These are phyloP conservation scores for Geotrichum klebahnii DNA, from an alignment of 1,139 yeast species.

Conservation along the genomic window DNA sequence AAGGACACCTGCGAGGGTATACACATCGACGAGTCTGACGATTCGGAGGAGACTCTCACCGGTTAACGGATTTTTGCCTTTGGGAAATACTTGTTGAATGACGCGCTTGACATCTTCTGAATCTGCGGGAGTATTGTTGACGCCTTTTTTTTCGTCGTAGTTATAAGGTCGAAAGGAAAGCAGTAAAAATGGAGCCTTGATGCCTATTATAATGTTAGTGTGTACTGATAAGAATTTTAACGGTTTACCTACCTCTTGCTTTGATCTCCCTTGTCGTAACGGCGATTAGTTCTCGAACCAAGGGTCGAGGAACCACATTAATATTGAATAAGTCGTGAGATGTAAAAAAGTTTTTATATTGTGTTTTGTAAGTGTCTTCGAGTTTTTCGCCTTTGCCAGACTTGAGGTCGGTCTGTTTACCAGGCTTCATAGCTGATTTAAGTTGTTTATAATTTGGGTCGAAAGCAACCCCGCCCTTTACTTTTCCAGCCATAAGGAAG, in stretches of 20 bases:
- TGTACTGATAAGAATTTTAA: background rate
- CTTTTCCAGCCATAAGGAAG: constrained; percentile 6
- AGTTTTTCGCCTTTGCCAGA: constrained; percentile 1
- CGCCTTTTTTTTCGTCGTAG: constrained; percentile 13
- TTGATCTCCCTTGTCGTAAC: constrained; percentile 34
- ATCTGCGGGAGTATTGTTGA: constrained; percentile 21
- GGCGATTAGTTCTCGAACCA: constrained; percentile 33
- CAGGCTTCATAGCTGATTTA: constrained; percentile 13
- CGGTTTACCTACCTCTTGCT: constrained; percentile 33
- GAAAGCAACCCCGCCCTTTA: constrained; percentile 4
- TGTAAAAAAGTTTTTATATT: constrained; percentile 29
- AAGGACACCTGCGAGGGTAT: constrained; percentile 63
- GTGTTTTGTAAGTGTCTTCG: background rate
- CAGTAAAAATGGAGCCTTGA: constrained; percentile 34
- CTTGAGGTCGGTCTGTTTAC: constrained; percentile 4
- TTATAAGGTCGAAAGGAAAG: constrained; percentile 34
- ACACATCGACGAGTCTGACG: constrained; percentile 33
- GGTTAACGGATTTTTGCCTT: constrained; percentile 28
- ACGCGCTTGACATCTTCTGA: constrained; percentile 29
- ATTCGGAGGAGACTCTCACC: constrained; percentile 34
- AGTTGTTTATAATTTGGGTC: constrained; percentile 5
- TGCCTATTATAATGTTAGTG: constrained; percentile 14
- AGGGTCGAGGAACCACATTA: constrained; percentile 32
- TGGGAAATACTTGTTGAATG: constrained; percentile 32
- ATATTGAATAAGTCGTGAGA: constrained; percentile 30